Evolutionary conservation across 805 yeast genomes (phyloP).

Genomic region (Spathaspora sp.): DNA sequence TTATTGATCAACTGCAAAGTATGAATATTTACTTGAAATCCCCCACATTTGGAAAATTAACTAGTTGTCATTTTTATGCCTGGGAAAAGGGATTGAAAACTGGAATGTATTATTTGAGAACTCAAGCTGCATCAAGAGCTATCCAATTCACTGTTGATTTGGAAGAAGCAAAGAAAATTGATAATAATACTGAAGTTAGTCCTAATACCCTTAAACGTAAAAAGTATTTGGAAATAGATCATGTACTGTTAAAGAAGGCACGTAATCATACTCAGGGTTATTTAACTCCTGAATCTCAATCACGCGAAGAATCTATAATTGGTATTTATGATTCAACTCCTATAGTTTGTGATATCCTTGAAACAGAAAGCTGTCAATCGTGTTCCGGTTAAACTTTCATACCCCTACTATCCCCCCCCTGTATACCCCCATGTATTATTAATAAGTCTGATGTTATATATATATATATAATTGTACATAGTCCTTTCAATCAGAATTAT

Average conservation of each 20-base stretch:
- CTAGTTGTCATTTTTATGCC: conserved; percentile 42
- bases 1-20: conserved; percentile 53
- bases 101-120: conserved; percentile 38
- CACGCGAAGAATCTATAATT: conserved; percentile 14
- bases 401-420: too few species aligned
- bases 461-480: neutral
- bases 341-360: conserved; percentile 24
- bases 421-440: neutral
- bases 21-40: conserved; percentile 37
- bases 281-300: conserved; percentile 11
- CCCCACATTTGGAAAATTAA: conserved; percentile 37
- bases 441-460: too few species aligned
- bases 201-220: conserved; percentile 16
- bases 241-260: conserved; percentile 3
- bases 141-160: conserved; percentile 31
- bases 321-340: conserved; percentile 34
- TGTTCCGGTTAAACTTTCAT: conserved; percentile 29
- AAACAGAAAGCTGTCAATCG: conserved; percentile 34
- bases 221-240: conserved; percentile 15
- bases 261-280: neutral
- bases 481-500: neutral
- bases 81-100: conserved; percentile 38
- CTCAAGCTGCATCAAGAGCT: conserved; percentile 36
- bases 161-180: conserved; percentile 9
- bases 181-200: neutral